Evolutionary conservation across 495 filamentous ascomycete genomes (phyloP), one percentile per base, ranked within the genome.

Genomic region (Penicillium cataractarum): DNA sequence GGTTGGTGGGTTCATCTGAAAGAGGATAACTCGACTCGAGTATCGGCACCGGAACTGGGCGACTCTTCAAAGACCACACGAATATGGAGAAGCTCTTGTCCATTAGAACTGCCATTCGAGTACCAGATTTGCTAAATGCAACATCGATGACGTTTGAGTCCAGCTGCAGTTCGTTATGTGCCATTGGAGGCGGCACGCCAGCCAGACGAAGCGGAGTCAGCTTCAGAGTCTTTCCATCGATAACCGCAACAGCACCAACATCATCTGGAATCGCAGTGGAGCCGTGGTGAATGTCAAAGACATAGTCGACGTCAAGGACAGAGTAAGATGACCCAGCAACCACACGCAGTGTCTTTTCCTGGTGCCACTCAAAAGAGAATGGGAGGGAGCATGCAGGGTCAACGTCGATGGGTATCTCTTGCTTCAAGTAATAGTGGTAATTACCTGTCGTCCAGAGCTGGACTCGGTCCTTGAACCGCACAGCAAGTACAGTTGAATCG

Each of bases 361-460:
- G 87, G 75, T 98, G 92, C 95, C 95, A 99, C 12, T 78, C 76
- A 58, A 87, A 74, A 40, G 76, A 72, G 63, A 71, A 75, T 35
- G 74, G 74, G 29, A 60, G 42, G 42, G 73, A 63, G 55, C 52
- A 69, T 27, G 58, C 60, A 17, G 64, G 29, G 56, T 72, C 67
- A 7, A 69, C 54, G 10, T 72, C 72, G 27, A 83, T 76, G 4
- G 75, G 76, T 15, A 93, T 80, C 69, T 99, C 95, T 76, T 97
- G 94, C 76, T 98, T 99, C n/a, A 98, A 78, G 71, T 98, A 98
- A 82, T 93, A 98, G 69, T 99, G 91, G 68, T 99, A 99, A 71
- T 99, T 99, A 9, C 93, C 90, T 81, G 89, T 95, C 2, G 91
- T 96, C 93, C 95, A 99, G n/a, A 98, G 78, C 66, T 99, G 95